These are phyloP conservation scores for Lasiosphaeria ovina DNA, from an alignment of 495 filamentous ascomycete species.

Conservation along the genomic window DNA sequence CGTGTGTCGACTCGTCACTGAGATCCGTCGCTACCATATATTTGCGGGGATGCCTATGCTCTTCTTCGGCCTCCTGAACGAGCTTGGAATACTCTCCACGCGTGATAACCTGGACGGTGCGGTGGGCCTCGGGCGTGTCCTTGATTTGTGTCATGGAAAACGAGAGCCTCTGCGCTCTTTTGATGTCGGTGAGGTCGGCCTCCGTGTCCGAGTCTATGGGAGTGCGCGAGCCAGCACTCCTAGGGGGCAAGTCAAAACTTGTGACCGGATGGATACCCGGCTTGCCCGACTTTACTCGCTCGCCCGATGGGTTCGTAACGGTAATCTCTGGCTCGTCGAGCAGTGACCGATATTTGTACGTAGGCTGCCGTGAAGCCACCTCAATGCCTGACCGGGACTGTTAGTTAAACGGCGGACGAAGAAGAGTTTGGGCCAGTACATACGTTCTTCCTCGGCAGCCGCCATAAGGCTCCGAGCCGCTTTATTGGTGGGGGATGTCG, in stretches of 20 bases:
- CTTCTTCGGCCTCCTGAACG: slow-evolving; percentile 69
- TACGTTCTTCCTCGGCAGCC: slow-evolving; percentile 77
- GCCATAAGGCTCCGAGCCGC: slow-evolving; percentile 58
- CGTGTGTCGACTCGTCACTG: slow-evolving; percentile 89
- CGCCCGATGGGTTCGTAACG: slow-evolving; percentile 60
- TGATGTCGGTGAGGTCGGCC: slow-evolving; percentile 77
- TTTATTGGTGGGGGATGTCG: slow-evolving; percentile 27
- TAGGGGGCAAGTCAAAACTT: slow-evolving; percentile 66
- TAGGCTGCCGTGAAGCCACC: slow-evolving; percentile 39
- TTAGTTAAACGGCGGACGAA: neutral
- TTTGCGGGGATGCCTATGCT: slow-evolving; percentile 73
- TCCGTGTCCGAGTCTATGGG: slow-evolving; percentile 86
- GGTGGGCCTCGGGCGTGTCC: slow-evolving; percentile 69
- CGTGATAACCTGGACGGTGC: slow-evolving; percentile 82
- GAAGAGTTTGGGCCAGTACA: slow-evolving; percentile 32
- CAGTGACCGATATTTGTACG: slow-evolving; percentile 48
- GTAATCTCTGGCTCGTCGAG: slow-evolving; percentile 63
- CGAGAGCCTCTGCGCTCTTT: slow-evolving; percentile 77
- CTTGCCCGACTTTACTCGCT: slow-evolving; percentile 53
- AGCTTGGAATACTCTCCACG: slow-evolving; percentile 78
- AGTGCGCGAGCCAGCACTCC: slow-evolving; percentile 63
- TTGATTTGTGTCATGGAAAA: slow-evolving; percentile 76
- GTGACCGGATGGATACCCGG: slow-evolving; percentile 76
- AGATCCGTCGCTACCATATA: slow-evolving; percentile 93
- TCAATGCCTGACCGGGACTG: slow-evolving; percentile 39